These are phyloP conservation scores for Fusarium neocosmosporiellum DNA, from an alignment of 2,329 filamentous ascomycete genomes.

Conservation along the genomic window DNA sequence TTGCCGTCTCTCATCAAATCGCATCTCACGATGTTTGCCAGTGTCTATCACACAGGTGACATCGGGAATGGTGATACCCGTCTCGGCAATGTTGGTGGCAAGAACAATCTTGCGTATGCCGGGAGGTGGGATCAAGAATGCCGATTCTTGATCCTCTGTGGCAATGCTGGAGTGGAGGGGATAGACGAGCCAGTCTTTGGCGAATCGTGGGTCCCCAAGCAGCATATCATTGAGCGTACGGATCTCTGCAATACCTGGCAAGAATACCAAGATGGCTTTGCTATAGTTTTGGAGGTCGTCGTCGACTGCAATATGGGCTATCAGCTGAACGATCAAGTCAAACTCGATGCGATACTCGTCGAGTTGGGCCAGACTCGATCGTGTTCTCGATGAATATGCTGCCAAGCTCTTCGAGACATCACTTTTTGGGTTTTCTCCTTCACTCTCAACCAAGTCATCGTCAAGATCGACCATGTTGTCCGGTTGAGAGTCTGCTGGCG, in stretches of 20 bases:
- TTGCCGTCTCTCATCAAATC: slow-evolving; percentile 93
- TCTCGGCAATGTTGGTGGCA: slow-evolving; percentile 98
- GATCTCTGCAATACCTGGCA: slow-evolving; percentile 95
- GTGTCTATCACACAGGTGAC: slow-evolving; percentile 97
- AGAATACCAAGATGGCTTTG: slow-evolving; percentile 92
- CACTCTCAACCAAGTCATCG: slow-evolving; percentile 66
- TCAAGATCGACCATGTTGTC: slow-evolving; percentile 72
- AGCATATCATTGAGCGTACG: slow-evolving; percentile 88
- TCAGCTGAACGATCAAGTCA: slow-evolving; percentile 82
- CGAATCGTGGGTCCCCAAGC: slow-evolving; percentile 79
- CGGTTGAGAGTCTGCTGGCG: slow-evolving; percentile 54
- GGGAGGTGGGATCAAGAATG: slow-evolving; percentile 85
- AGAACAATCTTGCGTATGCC: slow-evolving; percentile 93
- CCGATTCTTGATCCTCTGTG: slow-evolving; percentile 94
- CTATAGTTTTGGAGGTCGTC: slow-evolving; percentile 77
- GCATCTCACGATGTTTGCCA: slow-evolving; percentile 97
- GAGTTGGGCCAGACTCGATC: slow-evolving; percentile 78
- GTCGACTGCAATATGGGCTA: slow-evolving; percentile 79
- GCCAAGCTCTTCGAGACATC: slow-evolving; percentile 74
- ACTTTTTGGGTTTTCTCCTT: slow-evolving; percentile 63
- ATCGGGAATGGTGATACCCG: slow-evolving; percentile 97
- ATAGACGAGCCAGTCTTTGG: slow-evolving; percentile 84
- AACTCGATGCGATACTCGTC: slow-evolving; percentile 95
- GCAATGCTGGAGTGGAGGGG: slow-evolving; percentile 94
- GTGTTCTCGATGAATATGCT: slow-evolving; percentile 80